phyloP scores from a whole-genome alignment of 306 rosid species.

The Quercus mongolica region DNA sequence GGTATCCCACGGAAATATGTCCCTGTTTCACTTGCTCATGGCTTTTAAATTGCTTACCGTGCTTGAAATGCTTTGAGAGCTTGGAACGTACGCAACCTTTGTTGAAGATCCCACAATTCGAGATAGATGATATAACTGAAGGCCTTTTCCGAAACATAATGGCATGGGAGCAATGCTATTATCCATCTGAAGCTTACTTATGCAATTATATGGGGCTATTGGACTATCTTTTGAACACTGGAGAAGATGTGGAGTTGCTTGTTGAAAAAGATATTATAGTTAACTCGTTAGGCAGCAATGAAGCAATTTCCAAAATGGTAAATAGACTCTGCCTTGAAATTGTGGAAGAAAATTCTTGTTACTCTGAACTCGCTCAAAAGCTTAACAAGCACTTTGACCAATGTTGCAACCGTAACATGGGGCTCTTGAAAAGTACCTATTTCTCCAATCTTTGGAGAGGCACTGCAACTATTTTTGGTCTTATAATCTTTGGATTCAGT shows the following conservation, averaged over 20 bases:
- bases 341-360: neutral
- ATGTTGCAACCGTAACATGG: slow-evolving; percentile 11
- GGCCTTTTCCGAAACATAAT: slow-evolving; percentile 18
- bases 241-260: slow-evolving; percentile 21
- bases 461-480: slow-evolving; percentile 26
- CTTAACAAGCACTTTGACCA: neutral
- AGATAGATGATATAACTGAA: neutral
- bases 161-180: slow-evolving; percentile 32
- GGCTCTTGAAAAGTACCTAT: slow-evolving; percentile 17
- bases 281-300: slow-evolving; percentile 22
- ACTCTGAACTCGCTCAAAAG: neutral
- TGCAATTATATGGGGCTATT: slow-evolving; percentile 23
- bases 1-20: too few relatives aligned
- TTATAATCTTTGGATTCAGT: neutral
- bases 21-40: neutral
- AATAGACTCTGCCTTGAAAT: slow-evolving; percentile 7
- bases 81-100: too few relatives aligned
- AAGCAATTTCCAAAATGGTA: slow-evolving; percentile 9
- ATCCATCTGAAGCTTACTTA: slow-evolving; percentile 1
- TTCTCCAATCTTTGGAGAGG: slow-evolving; percentile 31
- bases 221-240: slow-evolving; percentile 17
- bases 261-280: slow-evolving; percentile 4
- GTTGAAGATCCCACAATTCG: too few relatives aligned
- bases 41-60: neutral
- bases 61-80: too few relatives aligned